A percentile compares a stretch with the other conserved stretches of the same genome.
Conservation (phyloP, 306 rosid species). For the Quercus berberidifolia region DNA sequence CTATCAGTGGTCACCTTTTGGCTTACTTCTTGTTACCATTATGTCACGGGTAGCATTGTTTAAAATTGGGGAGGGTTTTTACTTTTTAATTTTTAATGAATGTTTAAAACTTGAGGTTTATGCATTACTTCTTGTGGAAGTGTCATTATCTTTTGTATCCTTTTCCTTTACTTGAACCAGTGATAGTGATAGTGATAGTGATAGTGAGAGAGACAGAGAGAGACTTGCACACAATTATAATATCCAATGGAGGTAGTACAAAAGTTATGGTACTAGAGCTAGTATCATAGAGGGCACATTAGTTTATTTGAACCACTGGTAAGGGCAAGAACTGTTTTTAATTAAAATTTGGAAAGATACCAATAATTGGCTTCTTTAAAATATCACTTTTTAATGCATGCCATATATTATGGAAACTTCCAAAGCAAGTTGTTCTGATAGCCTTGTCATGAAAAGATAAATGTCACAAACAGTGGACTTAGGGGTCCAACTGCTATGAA, state of each 20-base stretch:
- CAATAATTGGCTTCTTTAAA: constrained; percentile 24
- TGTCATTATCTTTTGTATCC: constrained; percentile 31
- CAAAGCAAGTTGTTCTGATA: constrained; percentile 30
- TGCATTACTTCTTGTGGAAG: constrained; percentile 42
- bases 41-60: not conserved
- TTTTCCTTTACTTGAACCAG: constrained; percentile 14
- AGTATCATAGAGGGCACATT: constrained; percentile 6
- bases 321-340: constrained; percentile 6
- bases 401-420: constrained; percentile 27
- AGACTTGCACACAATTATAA: constrained; percentile 21
- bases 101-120: not conserved
- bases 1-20: not conserved
- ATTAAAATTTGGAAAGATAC: constrained; percentile 20
- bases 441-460: not conserved
- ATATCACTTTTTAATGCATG: not conserved
- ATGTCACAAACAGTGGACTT: constrained; percentile 9
- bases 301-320: constrained; percentile 9
- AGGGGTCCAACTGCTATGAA: not conserved
- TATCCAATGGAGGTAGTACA: constrained; percentile 9
- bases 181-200: not conserved
- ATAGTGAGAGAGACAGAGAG: not conserved
- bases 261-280: not conserved
- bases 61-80: too few relatives aligned
- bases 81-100: too few relatives aligned
- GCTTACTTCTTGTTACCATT: not conserved